Evolutionary conservation across 2,329 filamentous ascomycete species (phyloP), one percentile per base, ranked within the genome.

Genomic region (Cryphonectria parasitica): DNA sequence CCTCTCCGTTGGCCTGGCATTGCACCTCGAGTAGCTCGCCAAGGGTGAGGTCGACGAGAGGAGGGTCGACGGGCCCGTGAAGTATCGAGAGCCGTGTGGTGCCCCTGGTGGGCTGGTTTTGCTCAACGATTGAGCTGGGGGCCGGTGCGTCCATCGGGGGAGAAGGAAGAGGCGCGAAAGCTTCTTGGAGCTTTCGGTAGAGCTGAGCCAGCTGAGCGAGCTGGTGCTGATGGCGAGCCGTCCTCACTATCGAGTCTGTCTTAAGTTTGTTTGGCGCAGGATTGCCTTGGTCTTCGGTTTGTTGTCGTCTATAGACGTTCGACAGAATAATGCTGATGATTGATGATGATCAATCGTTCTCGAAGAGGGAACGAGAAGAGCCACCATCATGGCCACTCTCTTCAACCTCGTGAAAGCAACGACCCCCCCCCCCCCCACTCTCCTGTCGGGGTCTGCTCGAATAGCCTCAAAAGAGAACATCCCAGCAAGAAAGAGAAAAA

Each of bases 21-120:
- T 95, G 92, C 19, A 92, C 84, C 71, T 91, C 89, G 54, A 95
- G 84, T 0, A 95, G 85, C 77, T 93, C 90, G 7, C 90, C 90
- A 10, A 95, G 85, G 0, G 91, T 94, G 65, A 94, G 81, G 71
- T 93, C 88, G 64, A 92, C 84, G 52, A 95, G 85, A 1, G 90
- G 89, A 70, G 91, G 90, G 74, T 92, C 86, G 60, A 88, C 85
- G 2, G 90, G 89, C 0, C 92, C 92, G 67, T 91, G 85, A 41
- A 95, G 86, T 28, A 94, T 80, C 0, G 92, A 88, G 22, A 85
- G 80, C 65, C 78, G 82, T 34, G 84, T 80, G 45, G 74, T 76
- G 65, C 67, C 49, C 36, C 19, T 39, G 39, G 31, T 41, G 36
- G 70, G 65, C 61, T 70, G 45, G 7, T 49, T 61, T 10, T 49